Evolutionary conservation across 495 filamentous ascomycete species (phyloP), one percentile per base, ranked within the genome.

Genomic region (Penicillium simplicissimum): DNA sequence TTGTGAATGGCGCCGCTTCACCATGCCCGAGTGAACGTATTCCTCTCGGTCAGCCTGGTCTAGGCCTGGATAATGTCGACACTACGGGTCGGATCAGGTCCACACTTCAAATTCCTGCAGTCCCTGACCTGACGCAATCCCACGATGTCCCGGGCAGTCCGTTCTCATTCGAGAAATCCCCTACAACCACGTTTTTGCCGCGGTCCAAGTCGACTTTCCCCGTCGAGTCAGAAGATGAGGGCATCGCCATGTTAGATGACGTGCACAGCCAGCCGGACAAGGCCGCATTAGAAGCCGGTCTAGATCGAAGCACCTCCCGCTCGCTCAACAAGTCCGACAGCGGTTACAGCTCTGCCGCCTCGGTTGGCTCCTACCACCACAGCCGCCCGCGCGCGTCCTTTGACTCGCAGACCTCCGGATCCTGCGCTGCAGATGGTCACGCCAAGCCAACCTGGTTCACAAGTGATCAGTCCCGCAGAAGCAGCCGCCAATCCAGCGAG

Each of bases 1-100:
- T 84, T 4, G 81, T 82, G 2, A 84, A 84, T 58, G 76, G 75
- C 9, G 76, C 76, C 48, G 61, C 64, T 25, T 82, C 79, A 15
- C 79, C 81, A 2, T 78, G 72, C 42, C 67, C 76, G n/a, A 76
- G 74, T 42, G 72, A 78, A 23, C 74, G 72, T 10, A 65, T 64
- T 33, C 67, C 69, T 21, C 52, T 74, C 1, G 62, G 58, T 28
- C 57, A 37, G 15, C 37, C 67, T 4, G 65, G 69, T 15, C 42
- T 65, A 10, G 68, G 59, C 1, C 42, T 61, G n/a, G 64, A 64
- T 11, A 54, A 57, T 43, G 28, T 66, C 15, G 36, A 70, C 34
- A 51, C 48, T 3, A 11, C 33, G 17, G 60, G 62, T 8, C 49
- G 67, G 14, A 60, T 42, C 13, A 38, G 45, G 2, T 60, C 66